phyloP scores from a whole-genome alignment of 2,329 filamentous ascomycete species.

The Pestalotiopsis sp. region DNA sequence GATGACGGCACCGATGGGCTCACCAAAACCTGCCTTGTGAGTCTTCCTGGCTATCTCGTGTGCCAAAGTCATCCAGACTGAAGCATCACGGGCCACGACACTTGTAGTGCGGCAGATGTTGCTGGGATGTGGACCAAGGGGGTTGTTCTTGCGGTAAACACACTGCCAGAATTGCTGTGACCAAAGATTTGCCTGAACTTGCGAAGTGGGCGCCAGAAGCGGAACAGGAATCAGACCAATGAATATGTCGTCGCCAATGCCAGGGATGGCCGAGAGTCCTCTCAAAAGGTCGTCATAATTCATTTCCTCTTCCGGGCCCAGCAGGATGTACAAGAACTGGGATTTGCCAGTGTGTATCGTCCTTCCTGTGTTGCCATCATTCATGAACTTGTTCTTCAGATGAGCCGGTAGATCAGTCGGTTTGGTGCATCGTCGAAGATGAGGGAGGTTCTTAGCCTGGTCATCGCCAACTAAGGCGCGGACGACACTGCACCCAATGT shows the following conservation, averaged over 20 bases:
- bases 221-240: slow-evolving; percentile 70
- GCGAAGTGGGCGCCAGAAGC: slow-evolving; percentile 72
- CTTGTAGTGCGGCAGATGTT: slow-evolving; percentile 70
- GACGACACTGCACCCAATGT: slow-evolving; percentile 46
- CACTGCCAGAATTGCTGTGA: slow-evolving; percentile 79
- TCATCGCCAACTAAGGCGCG: slow-evolving; percentile 59
- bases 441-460: slow-evolving; percentile 65
- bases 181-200: slow-evolving; percentile 75
- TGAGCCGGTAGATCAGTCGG: slow-evolving; percentile 67
- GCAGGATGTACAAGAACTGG: slow-evolving; percentile 60
- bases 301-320: slow-evolving; percentile 54
- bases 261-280: slow-evolving; percentile 50
- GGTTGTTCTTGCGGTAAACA: slow-evolving; percentile 85
- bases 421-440: slow-evolving; percentile 78
- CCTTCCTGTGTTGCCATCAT: slow-evolving; percentile 54
- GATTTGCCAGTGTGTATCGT: slow-evolving; percentile 62
- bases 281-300: slow-evolving; percentile 53
- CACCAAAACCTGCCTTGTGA: slow-evolving; percentile 60
- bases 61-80: slow-evolving; percentile 69
- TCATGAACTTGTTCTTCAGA: slow-evolving; percentile 63
- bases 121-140: slow-evolving; percentile 80
- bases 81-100: slow-evolving; percentile 65
- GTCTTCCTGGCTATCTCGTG: slow-evolving; percentile 63
- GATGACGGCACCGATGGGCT: slow-evolving; percentile 74
- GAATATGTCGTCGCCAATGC: slow-evolving; percentile 53